These are phyloP conservation scores for Parastagonospora avenae DNA, from an alignment of 2,329 filamentous ascomycete genomes.

Conservation along the genomic window DNA sequence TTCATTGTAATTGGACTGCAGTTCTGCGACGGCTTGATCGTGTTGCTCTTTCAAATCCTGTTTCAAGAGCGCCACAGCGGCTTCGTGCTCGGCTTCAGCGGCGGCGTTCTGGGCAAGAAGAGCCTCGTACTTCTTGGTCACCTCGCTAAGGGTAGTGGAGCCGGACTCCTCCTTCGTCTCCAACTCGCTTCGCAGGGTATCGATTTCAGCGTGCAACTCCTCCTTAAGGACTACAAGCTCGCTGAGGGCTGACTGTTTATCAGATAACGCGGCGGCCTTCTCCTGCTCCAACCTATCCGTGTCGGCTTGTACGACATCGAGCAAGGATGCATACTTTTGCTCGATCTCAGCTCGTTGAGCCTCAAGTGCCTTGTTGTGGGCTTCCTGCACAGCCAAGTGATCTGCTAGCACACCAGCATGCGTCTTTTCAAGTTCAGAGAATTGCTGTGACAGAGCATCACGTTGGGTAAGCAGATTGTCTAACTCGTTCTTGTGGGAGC, in stretches of 20 bases:
- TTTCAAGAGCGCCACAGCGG: constrained; percentile 30
- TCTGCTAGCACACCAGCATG: constrained; percentile 22
- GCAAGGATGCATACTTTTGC: constrained; percentile 33
- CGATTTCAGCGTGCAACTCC: constrained; percentile 25
- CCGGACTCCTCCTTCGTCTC: constrained; percentile 21
- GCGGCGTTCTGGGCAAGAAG: constrained; percentile 32
- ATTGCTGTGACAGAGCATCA: constrained; percentile 22
- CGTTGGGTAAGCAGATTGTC: constrained; percentile 21
- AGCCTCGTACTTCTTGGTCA: constrained; percentile 33
- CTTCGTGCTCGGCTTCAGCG: constrained; percentile 35
- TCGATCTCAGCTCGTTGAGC: constrained; percentile 35
- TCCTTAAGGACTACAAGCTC: constrained; percentile 30
- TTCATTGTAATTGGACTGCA: constrained; percentile 31
- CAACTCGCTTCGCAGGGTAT: constrained; percentile 26
- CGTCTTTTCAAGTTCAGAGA: constrained; percentile 29
- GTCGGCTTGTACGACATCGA: constrained; percentile 37
- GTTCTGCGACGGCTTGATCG: constrained; percentile 24
- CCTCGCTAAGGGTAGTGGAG: constrained; percentile 21
- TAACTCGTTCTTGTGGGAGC: constrained; percentile 23
- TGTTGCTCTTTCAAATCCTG: constrained; percentile 34
- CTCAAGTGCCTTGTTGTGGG: constrained; percentile 30
- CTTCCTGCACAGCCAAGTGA: constrained; percentile 21
- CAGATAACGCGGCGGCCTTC: constrained; percentile 26
- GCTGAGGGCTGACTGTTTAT: constrained; percentile 32
- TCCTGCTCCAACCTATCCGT: constrained; percentile 33